These are phyloP conservation scores for Leccinum obscurum DNA, from an alignment of 768 basidiomycete species.

Conservation along the genomic window DNA sequence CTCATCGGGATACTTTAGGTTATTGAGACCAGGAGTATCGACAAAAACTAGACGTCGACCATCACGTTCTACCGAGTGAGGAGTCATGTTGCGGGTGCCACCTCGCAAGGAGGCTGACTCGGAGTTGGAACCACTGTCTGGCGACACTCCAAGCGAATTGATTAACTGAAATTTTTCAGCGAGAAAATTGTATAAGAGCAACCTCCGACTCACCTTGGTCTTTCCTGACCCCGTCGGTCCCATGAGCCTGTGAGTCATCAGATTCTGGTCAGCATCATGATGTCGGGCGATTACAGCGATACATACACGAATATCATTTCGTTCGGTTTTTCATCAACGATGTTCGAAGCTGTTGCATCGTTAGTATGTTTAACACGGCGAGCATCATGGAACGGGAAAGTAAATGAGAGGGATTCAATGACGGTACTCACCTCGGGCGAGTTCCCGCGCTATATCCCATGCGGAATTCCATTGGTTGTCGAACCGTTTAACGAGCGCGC, in stretches of 20 bases:
- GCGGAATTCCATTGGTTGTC: conserved; percentile 3
- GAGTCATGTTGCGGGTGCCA: background rate
- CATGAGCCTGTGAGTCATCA: background rate
- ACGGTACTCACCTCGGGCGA: background rate
- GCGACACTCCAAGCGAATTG: background rate
- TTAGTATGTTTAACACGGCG: background rate
- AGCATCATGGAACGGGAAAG: background rate
- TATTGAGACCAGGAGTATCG: conserved; percentile 13
- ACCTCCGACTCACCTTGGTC: background rate
- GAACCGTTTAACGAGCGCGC: conserved; percentile 1
- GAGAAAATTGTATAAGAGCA: too few species aligned
- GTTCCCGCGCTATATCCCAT: background rate
- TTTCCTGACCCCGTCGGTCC: conserved; percentile 9
- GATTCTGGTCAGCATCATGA: background rate
- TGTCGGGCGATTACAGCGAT: background rate
- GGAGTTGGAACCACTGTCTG: background rate
- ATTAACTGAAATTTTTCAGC: conserved; percentile 4
- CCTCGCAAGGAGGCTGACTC: background rate
- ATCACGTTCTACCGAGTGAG: conserved; percentile 2
- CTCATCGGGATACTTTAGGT: background rate
- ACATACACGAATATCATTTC: conserved; percentile 6
- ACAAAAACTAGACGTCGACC: conserved; percentile 2
- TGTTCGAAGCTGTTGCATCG: too few species aligned
- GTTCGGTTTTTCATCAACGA: background rate
- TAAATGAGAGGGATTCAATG: background rate